Base-by-base conservation (phyloP, 2,329 filamentous ascomycete species). In the Fusarium pininemorale region DNA sequence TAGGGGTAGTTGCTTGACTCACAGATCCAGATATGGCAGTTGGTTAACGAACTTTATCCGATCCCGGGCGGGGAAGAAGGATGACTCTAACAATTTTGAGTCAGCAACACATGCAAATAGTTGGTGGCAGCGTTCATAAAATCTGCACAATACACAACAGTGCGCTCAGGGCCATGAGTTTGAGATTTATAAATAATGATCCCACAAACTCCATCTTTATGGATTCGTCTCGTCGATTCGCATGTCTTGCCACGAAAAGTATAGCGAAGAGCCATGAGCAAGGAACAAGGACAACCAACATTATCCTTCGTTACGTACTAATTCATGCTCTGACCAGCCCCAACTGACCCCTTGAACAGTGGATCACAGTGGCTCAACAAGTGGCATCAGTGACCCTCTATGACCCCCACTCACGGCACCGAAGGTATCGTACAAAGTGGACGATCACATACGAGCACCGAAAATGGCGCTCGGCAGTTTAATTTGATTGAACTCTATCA, bases 391-490 rank as follows among this genome's bases (percentile, higher is more conserved):
- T 55, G 51, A 28, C 42, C n/a, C 22, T 37, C 37, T 35, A 9
- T 5, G 50, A n/a, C 41, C 58, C 38, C 58, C 58, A 55, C 38
- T 15, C 18, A 28, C n/a, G 22, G 37, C 28, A 32, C 32, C 42
- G n/a, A 26, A 16, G 26, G 35, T 54, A 39, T 55, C 48, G 37
- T n/a, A 18, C 48, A 37, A n/a, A 61, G 48, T 56, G 58, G 58
- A 32, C 28, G 37, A 18, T 45, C 24, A 7, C 5, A 60, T 59
- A 51, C 38, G 37, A 66, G 14, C n/a, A 58, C 37, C 32, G 42
- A 44, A 66, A 67, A 51, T 50, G 30, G 42, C 26, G 44, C 30
- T 50, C 44, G 64, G 50, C 30, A 66, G 42, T 67, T 35, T 16
- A 35, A 44, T 44, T 26, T n/a, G 35, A n/a, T 11, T 39, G 39